A percentile compares a stretch with the other conserved stretches of the same genome.
These are phyloP conservation scores for Asterophora parasitica DNA, from an alignment of 768 basidiomycete genomes.

Conservation along the genomic window DNA sequence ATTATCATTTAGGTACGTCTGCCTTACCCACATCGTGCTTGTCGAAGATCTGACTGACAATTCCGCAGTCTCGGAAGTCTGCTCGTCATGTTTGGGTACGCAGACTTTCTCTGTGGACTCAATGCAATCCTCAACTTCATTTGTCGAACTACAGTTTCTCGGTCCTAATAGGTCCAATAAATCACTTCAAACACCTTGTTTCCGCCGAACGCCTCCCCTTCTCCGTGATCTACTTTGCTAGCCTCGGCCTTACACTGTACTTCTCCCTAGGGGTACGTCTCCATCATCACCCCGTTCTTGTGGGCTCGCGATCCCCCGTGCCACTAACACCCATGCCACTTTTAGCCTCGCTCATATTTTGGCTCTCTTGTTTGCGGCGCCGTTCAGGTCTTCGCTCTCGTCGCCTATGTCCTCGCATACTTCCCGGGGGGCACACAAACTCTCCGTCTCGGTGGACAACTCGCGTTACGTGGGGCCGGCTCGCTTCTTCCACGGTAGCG, in stretches of 20 bases:
- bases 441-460: conserved; percentile 70
- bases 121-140: neutral
- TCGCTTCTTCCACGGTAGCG: conserved; percentile 70
- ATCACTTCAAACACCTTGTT: conserved; percentile 84
- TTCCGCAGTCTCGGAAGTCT: conserved; percentile 70
- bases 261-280: conserved; percentile 81
- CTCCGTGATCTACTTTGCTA: conserved; percentile 75
- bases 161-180: conserved; percentile 84
- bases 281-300: neutral
- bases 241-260: conserved; percentile 83
- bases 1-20: conserved; percentile 67
- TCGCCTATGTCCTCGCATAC: conserved; percentile 89
- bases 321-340: conserved; percentile 1
- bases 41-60: conserved; percentile 10
- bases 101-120: neutral
- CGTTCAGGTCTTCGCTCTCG: conserved; percentile 80
- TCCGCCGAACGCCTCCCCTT: conserved; percentile 84
- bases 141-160: conserved; percentile 51
- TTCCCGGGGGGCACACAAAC: conserved; percentile 90
- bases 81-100: conserved; percentile 94
- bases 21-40: neutral
- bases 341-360: conserved; percentile 75
- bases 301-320: neutral
- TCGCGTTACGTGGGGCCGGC: conserved; percentile 81
- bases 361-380: conserved; percentile 81